phyloP scores from a whole-genome alignment of 768 basidiomycete genomes.

The Nevesoporus exiguus region DNA sequence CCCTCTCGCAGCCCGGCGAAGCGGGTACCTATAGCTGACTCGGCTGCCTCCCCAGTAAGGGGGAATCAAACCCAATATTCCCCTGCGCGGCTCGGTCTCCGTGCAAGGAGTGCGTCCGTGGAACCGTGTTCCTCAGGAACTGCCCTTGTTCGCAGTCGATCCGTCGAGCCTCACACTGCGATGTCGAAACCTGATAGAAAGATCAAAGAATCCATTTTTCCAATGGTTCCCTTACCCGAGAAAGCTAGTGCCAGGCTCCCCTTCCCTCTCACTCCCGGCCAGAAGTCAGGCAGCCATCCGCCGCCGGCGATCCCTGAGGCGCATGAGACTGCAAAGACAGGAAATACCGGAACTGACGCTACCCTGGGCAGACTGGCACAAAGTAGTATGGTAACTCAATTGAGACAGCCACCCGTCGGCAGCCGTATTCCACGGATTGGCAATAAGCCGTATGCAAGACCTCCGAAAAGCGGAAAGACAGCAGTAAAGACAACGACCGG shows the following conservation, averaged over 20 bases:
- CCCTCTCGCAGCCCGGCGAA: constrained; percentile 36
- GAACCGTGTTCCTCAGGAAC: constrained; percentile 29
- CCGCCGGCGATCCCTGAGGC: constrained; percentile 37
- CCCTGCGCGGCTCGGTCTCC: constrained; percentile 18
- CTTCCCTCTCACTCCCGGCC: constrained; percentile 25
- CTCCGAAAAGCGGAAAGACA: constrained; percentile 15
- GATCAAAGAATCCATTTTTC: constrained; percentile 21
- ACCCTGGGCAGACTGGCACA: constrained; percentile 17
- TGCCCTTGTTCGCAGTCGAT: constrained; percentile 25
- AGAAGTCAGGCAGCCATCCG: constrained; percentile 17
- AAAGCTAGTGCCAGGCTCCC: constrained; percentile 22
- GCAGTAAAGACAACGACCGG: constrained; percentile 5
- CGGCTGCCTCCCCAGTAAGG: constrained; percentile 26
- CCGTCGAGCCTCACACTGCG: constrained; percentile 25
- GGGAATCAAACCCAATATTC: constrained; percentile 5
- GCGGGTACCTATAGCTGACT: constrained; percentile 31
- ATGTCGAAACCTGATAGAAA: constrained; percentile 10
- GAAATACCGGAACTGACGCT: constrained; percentile 10
- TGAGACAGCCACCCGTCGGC: constrained; percentile 45
- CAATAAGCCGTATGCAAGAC: constrained; percentile 55
- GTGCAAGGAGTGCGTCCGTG: constrained; percentile 33
- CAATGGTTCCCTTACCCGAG: constrained; percentile 4
- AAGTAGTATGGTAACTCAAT: constrained; percentile 37
- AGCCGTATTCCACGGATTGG: constrained; percentile 63
- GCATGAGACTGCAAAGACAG: constrained; percentile 8